phyloP scores from a whole-genome alignment of 2,329 filamentous ascomycete genomes.

The Albifimbria verrucaria region DNA sequence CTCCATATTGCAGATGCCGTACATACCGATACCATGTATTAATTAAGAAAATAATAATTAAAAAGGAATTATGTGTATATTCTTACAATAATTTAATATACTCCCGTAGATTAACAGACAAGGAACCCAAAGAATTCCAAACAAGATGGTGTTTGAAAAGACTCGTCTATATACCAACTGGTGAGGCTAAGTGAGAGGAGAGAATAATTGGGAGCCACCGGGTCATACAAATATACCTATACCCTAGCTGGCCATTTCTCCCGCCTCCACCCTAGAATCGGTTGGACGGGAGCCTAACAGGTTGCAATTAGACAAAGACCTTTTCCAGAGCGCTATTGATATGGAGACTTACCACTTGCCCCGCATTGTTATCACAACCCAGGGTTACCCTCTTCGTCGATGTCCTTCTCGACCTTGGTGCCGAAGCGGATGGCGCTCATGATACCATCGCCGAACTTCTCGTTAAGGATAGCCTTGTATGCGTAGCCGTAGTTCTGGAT shows the following conservation, averaged over 20 bases:
- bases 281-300: neutral
- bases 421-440: constrained; percentile 95
- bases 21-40: no score
- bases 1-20: no score
- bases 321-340: no score
- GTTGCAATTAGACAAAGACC: no score
- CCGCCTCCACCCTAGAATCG: neutral
- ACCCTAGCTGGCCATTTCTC: neutral
- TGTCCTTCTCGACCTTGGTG: constrained; percentile 91
- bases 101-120: neutral
- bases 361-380: constrained; percentile 80
- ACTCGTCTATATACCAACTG: neutral
- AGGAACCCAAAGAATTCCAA: neutral
- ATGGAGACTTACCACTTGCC: constrained; percentile 70
- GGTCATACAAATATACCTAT: neutral
- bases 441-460: constrained; percentile 92
- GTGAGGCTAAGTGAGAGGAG: neutral
- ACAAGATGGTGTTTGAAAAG: neutral
- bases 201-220: neutral
- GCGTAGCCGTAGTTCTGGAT: constrained; percentile 96
- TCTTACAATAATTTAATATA: no score
- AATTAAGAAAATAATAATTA: no score
- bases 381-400: constrained; percentile 75
- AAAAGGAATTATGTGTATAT: no score
- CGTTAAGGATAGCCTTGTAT: constrained; percentile 91